phyloP scores from a whole-genome alignment of 345 rosid genomes.

The Turnera subulata region DNA sequence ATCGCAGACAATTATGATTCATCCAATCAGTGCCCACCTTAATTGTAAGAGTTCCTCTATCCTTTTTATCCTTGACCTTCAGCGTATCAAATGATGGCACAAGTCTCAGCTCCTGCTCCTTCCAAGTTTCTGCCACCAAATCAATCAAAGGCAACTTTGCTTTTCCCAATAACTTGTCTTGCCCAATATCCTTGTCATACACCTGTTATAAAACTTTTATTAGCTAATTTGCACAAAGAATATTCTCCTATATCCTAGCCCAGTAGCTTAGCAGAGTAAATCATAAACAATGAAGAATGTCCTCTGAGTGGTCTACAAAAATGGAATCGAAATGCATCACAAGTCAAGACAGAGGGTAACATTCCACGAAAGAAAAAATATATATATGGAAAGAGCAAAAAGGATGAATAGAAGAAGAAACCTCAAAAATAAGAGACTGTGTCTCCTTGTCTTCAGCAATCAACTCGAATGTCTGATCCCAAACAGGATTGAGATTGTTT shows the following conservation, averaged over 20 bases:
- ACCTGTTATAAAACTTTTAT: conserved; percentile 49
- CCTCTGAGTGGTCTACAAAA: no score
- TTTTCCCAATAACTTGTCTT: conserved; percentile 86
- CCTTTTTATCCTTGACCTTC: conserved; percentile 94
- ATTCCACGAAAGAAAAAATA: no score
- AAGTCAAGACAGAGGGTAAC: no score
- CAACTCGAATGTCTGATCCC: conserved; percentile 82
- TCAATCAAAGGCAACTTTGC: conserved; percentile 62
- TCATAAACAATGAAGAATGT: no score
- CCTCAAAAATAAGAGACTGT: conserved; percentile 78
- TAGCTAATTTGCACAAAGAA: conserved; percentile 4
- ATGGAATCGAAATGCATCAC: no score
- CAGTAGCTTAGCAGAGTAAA: no score
- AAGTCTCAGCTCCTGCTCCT: conserved; percentile 61
- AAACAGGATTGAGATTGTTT: conserved; percentile 90
- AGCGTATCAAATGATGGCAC: conserved; percentile 83
- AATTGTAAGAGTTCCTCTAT: conserved; percentile 75
- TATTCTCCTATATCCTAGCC: no score
- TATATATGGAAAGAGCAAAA: conserved; percentile 1
- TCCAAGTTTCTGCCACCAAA: conserved; percentile 46
- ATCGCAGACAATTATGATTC: background rate
- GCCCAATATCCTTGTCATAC: conserved; percentile 86
- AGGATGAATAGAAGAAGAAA: conserved; percentile 14
- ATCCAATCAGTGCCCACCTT: conserved; percentile 45
- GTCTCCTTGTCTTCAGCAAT: conserved; percentile 99